Evolutionary conservation across 108 stramenopile species (phyloP).

Genomic region (Skeletonema potamos): DNA sequence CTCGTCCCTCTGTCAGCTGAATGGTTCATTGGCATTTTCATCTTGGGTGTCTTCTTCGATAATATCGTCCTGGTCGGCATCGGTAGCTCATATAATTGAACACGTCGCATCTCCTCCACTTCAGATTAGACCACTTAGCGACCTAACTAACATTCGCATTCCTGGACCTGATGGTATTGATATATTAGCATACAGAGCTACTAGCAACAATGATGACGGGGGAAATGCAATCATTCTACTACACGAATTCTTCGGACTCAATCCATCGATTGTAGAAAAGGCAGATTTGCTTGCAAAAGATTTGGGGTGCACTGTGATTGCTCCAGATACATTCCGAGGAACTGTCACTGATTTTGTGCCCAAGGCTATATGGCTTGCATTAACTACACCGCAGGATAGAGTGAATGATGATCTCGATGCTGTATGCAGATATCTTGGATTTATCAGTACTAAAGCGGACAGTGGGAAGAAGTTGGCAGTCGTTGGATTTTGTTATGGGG

Average conservation of each 20-base stretch:
- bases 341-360: constrained; percentile 18
- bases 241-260: constrained; percentile 37
- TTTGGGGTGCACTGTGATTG: constrained; percentile 21
- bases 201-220: background rate
- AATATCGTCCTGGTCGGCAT: background rate
- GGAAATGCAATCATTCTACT: constrained; percentile 11
- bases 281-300: constrained; percentile 16
- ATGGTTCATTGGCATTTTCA: background rate
- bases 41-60: background rate
- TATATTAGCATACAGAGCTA: background rate
- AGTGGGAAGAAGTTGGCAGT: background rate
- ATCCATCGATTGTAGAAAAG: constrained; percentile 10
- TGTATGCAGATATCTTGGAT: constrained; percentile 2
- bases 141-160: background rate
- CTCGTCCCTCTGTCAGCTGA: background rate
- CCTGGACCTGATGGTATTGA: background rate
- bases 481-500: constrained; percentile 9
- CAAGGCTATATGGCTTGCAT: constrained; percentile 35
- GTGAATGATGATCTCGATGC: constrained; percentile 31
- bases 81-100: background rate
- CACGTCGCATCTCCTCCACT: background rate
- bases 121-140: background rate
- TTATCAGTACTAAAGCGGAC: background rate
- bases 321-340: constrained; percentile 33
- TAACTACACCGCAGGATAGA: constrained; percentile 32